phyloP scores from a whole-genome alignment of 345 rosid genomes.

The Ceriops tagal region DNA sequence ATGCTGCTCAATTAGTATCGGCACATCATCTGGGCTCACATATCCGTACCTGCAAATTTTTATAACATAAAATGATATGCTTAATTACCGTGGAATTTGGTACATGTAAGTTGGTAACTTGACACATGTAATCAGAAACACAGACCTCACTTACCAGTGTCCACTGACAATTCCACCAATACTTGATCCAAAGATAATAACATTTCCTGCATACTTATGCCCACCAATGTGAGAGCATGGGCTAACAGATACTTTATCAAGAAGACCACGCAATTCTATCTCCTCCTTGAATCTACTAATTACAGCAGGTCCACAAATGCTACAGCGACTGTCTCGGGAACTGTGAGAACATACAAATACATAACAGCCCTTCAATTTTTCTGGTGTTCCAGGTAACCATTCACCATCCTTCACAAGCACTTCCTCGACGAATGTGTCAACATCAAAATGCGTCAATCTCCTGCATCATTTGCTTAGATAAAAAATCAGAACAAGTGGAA shows the following conservation, averaged over 20 bases:
- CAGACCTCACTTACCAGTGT: slow-evolving; percentile 58
- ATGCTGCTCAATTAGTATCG: slow-evolving; percentile 65
- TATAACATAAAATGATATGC: neutral
- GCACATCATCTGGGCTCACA: slow-evolving; percentile 77
- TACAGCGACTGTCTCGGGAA: slow-evolving; percentile 81
- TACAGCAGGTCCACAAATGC: slow-evolving; percentile 88
- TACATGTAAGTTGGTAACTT: neutral
- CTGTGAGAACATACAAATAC: slow-evolving; percentile 94
- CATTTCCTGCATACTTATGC: slow-evolving; percentile 91
- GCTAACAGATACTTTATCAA: slow-evolving; percentile 80
- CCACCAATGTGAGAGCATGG: slow-evolving; percentile 98
- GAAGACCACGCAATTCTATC: slow-evolving; percentile 64
- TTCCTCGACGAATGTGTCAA: slow-evolving; percentile 94
- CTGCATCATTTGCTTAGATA: slow-evolving; percentile 45
- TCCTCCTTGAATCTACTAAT: slow-evolving; percentile 83
- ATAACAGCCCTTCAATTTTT: slow-evolving; percentile 66
- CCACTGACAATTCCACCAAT: slow-evolving; percentile 58
- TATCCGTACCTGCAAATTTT: slow-evolving; percentile 64
- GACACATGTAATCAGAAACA: neutral
- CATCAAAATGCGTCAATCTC: slow-evolving; percentile 98
- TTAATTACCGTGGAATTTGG: no score
- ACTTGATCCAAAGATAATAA: slow-evolving; percentile 72
- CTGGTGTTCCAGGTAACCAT: slow-evolving; percentile 95
- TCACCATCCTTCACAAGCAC: slow-evolving; percentile 92
- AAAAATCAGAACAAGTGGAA: slow-evolving; percentile 14